A percentile compares a stretch with the other conserved stretches of the same genome.
phyloP scores from a whole-genome alignment of 177 flowering plant species.

The Vitis hybrid region DNA sequence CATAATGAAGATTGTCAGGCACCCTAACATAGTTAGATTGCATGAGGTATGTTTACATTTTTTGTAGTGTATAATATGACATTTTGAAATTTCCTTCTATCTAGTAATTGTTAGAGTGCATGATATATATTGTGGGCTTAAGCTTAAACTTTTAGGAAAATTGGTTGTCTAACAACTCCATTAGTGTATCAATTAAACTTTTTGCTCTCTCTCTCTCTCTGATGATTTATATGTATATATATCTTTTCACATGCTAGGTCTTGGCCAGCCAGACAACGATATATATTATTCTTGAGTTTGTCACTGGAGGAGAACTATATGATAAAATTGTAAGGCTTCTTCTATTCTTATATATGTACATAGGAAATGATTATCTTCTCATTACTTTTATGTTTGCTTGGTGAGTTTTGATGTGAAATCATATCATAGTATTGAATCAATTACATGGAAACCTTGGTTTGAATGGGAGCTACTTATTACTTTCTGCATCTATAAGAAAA shows the following conservation, averaged over 20 bases:
- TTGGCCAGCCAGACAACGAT: constrained; percentile 79
- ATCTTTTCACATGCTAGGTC: constrained; percentile 38
- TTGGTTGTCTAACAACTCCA: no score
- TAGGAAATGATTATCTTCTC: constrained; percentile 1
- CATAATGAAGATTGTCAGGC: constrained; percentile 91
- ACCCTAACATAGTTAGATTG: constrained; percentile 76
- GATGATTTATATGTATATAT: neutral
- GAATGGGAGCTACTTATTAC: neutral
- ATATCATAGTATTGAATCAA: neutral
- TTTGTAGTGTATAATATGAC: neutral
- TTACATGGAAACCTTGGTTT: neutral
- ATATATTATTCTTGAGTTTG: constrained; percentile 77
- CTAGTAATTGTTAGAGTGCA: no score
- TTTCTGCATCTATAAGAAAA: no score
- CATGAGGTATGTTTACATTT: constrained; percentile 62
- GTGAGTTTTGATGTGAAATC: neutral
- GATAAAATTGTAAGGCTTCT: constrained; percentile 75
- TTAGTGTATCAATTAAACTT: neutral
- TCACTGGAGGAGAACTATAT: constrained; percentile 80
- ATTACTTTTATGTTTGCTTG: neutral
- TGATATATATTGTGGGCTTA: no score
- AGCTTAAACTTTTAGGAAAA: no score
- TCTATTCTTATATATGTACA: neutral
- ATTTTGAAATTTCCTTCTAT: neutral
- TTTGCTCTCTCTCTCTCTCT: neutral